Evolutionary conservation across 129 eudicot genomes (phyloP).

Genomic region (Lonicera japonica): DNA sequence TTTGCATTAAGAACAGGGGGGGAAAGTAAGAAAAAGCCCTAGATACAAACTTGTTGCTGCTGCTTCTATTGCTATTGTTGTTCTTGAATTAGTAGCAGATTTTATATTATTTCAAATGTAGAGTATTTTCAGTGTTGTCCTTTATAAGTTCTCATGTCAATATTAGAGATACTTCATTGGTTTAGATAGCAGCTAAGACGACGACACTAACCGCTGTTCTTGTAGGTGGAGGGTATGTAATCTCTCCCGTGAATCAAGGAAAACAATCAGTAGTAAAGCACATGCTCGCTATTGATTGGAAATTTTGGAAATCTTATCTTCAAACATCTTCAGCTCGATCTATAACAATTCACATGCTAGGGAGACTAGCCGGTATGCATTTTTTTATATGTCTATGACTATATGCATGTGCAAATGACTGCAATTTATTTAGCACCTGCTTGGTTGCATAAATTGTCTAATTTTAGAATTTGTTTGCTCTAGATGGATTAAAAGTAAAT

Average conservation of each 20-base stretch:
- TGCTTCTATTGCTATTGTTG: no score
- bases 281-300: slow-evolving; percentile 78
- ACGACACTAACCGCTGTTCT: slow-evolving; percentile 9
- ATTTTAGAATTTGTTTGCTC: no score
- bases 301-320: slow-evolving; percentile 49
- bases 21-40: no score
- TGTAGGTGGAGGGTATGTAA: slow-evolving; percentile 72
- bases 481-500: no score
- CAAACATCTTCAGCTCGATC: slow-evolving; percentile 38
- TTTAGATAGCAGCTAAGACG: not conserved
- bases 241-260: slow-evolving; percentile 50
- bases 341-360: slow-evolving; percentile 53
- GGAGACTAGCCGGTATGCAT: slow-evolving; percentile 48
- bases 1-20: no score
- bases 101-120: no score
- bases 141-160: no score
- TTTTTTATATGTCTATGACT: not conserved
- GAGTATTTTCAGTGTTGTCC: no score
- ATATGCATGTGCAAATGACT: slow-evolving; percentile 3
- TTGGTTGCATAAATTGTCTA: no score
- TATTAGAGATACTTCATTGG: not conserved
- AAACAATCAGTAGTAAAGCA: slow-evolving; percentile 59
- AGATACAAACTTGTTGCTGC: no score
- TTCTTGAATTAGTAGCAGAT: no score
- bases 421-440: not conserved